phyloP scores from a whole-genome alignment of 176 grass and related monocot genomes.

The Zoysia japonica region DNA sequence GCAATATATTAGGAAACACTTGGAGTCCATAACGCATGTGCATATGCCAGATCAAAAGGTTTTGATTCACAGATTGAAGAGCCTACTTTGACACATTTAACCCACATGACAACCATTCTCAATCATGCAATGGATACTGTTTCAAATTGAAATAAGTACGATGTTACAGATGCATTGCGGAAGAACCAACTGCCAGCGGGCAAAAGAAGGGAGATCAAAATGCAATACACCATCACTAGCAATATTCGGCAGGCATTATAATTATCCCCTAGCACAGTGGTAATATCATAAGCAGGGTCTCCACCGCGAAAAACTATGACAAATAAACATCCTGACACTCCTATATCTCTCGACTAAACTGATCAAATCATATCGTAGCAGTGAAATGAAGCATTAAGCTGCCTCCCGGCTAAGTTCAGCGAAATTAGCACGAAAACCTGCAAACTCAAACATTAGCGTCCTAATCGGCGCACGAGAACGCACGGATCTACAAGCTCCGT shows the following conservation, averaged over 20 bases:
- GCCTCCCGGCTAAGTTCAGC: background rate
- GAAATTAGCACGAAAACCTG: background rate
- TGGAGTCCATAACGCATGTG: background rate
- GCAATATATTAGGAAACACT: background rate
- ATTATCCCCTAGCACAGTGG: background rate
- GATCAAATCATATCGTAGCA: background rate
- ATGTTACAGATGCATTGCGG: background rate
- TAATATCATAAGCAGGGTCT: background rate
- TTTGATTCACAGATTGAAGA: background rate
- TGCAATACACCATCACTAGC: background rate
- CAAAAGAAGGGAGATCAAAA: background rate
- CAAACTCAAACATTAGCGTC: slow-evolving; percentile 20
- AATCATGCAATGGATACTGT: slow-evolving; percentile 3
- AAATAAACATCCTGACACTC: background rate
- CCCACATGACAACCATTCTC: background rate
- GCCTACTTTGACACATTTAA: slow-evolving; percentile 17
- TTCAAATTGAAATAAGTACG: slow-evolving; percentile 24
- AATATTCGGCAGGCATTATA: background rate
- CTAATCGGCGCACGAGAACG: background rate
- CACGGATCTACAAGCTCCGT: slow-evolving; percentile 34
- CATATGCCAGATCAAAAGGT: background rate
- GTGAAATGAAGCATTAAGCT: background rate
- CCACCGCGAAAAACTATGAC: background rate
- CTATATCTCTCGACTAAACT: background rate
- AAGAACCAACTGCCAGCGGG: background rate